Evolutionary conservation across 2,329 filamentous ascomycete species (phyloP).

Genomic region (Pochonia chlamydosporia): DNA sequence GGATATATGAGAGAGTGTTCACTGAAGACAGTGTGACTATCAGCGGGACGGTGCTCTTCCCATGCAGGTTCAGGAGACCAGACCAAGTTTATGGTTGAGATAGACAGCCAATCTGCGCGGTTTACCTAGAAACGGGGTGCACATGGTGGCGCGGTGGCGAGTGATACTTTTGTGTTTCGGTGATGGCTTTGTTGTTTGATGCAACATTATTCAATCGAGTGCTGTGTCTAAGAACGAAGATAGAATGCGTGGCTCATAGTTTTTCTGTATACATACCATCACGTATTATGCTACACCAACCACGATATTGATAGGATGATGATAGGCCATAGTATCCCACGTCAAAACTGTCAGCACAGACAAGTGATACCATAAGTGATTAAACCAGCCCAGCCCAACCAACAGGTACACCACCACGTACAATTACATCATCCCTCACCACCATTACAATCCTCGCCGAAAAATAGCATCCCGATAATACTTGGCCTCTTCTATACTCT

Average conservation of each 20-base stretch:
- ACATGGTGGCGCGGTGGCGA: slow-evolving; percentile 1
- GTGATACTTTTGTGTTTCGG: neutral
- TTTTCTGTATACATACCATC: too few species aligned
- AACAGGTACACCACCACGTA: neutral
- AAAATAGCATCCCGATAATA: slow-evolving; percentile 76
- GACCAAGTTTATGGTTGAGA: neutral
- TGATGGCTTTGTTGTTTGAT: neutral
- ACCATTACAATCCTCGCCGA: slow-evolving; percentile 21
- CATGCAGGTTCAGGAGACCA: neutral
- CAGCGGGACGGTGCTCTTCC: neutral
- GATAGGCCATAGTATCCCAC: too few species aligned
- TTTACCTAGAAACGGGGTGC: neutral
- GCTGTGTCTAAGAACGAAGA: too few species aligned
- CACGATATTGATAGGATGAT: too few species aligned
- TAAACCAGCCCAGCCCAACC: neutral
- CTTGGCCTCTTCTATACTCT: slow-evolving; percentile 87
- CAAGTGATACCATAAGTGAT: too few species aligned
- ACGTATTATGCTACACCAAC: too few species aligned
- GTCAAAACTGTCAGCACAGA: too few species aligned
- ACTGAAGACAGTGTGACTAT: neutral
- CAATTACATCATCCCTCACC: neutral
- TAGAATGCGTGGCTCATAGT: too few species aligned
- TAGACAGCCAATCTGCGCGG: neutral
- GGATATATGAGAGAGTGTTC: too few species aligned
- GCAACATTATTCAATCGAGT: too few species aligned